Base-by-base conservation (phyloP, 768 basidiomycete species). In the Tephrocybe sp. region DNA sequence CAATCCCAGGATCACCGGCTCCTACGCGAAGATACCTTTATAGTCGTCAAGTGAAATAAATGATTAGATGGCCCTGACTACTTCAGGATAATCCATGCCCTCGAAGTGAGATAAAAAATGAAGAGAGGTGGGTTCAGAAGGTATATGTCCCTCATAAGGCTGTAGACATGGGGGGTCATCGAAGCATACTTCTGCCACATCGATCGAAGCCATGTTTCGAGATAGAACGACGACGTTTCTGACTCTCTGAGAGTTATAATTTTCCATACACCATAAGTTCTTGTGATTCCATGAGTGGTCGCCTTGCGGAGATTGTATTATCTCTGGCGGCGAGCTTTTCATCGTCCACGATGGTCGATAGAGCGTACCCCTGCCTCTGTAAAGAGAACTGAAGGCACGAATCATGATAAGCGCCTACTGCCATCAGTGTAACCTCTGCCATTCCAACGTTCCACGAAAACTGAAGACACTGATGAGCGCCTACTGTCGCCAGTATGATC, bases 71-170 rank as follows among this genome's bases (percentile, higher is more conserved):
- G n/a, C n/a, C n/a, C n/a, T n/a, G n/a, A n/a, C n/a, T n/a, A n/a
- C n/a, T n/a, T n/a, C n/a, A n/a, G n/a, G n/a, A n/a, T 51, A 20
- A 44, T 55, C 57, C 57, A 58, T 8, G 36, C 51, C 12, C 53
- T 52, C 16, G 47, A 45, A 10, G 32, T 22, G 13, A 58, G 20
- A 38, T 45, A 54, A 10, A 58, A 23, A 13, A 51, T n/a, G 12
- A 58, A 50, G 30, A 58, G 48, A 14, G 48, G 39, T 6, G 51
- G 57, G 26, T 52, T 53, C 22, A 58, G 20, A 11, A 32, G 20
- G 39, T 52, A 58, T 31, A 58, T 40, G 35, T 54, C 57, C 39
- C 30, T 14, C 20, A 52, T 12, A 17, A 58, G 47, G 42, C 48
- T 33, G 12, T 22, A 47, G 16, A 52, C 45, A 16, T 52, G 26